Percentiles rank a stretch among this genome's conserved stretches.
phyloP scores from a whole-genome alignment of 2,329 filamentous ascomycete genomes.

The Fusarium abutilonis region DNA sequence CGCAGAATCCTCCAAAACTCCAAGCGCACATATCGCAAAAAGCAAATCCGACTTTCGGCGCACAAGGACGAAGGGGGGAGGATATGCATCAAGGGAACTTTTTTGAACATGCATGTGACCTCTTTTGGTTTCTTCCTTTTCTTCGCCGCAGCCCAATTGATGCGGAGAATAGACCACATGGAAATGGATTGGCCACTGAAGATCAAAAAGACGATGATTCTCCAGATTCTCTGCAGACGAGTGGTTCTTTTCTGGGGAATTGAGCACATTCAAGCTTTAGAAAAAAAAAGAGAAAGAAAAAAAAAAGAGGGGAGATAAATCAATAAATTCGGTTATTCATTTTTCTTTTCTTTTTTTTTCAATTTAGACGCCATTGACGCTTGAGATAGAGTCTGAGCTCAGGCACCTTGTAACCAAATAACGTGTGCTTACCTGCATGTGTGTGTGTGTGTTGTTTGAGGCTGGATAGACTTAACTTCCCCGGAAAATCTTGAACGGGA shows the following conservation, averaged over 20 bases:
- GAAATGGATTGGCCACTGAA: background rate
- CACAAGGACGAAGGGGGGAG: too few species aligned
- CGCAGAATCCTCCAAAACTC: too few species aligned
- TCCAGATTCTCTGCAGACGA: constrained; percentile 28
- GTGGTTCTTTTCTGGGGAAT: constrained; percentile 22
- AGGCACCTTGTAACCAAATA: constrained; percentile 15
- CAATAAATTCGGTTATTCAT: background rate
- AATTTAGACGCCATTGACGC: constrained; percentile 40
- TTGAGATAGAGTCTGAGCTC: constrained; percentile 18
- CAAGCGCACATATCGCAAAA: too few species aligned
- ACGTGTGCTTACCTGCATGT: constrained; percentile 3
- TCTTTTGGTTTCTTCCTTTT: constrained; percentile 12
- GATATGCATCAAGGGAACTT: background rate
- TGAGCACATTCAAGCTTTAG: constrained; percentile 18
- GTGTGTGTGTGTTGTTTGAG: constrained; percentile 1
- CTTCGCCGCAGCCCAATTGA: background rate
- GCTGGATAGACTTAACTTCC: constrained; percentile 19
- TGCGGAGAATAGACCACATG: constrained; percentile 12
- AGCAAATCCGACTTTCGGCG: too few species aligned
- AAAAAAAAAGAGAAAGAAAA: too few species aligned
- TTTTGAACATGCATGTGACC: constrained; percentile 21
- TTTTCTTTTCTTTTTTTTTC: constrained; percentile 13
- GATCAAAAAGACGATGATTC: constrained; percentile 13
- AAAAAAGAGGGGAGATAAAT: background rate
- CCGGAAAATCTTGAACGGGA: constrained; percentile 40